phyloP scores from a whole-genome alignment of 2,329 filamentous ascomycete genomes.

The Calonectria montana region DNA sequence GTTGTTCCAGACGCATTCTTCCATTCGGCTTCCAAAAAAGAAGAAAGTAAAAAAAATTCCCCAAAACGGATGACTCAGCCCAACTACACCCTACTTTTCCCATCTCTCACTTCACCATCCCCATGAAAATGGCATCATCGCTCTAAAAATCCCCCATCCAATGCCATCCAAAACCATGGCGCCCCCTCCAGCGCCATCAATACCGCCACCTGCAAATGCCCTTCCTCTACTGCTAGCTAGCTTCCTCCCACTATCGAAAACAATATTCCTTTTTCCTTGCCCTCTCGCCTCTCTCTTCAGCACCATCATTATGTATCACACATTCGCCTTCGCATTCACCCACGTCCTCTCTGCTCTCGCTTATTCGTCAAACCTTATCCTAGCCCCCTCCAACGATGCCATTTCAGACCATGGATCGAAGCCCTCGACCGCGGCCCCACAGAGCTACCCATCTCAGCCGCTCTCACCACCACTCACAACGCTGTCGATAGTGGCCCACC shows the following conservation, averaged over 20 bases:
- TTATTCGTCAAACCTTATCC: not conserved
- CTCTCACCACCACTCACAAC: constrained; percentile 11
- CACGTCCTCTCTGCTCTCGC: not conserved
- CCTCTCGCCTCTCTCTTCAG: not conserved
- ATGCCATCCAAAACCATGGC: not conserved
- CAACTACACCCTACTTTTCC: not conserved
- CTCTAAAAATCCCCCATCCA: not conserved
- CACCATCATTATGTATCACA: not conserved
- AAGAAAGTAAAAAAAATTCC: not conserved
- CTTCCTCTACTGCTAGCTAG: not conserved
- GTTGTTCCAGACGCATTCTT: not conserved
- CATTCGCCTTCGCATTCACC: not conserved
- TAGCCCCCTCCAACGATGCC: not conserved
- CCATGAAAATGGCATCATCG: constrained; percentile 25
- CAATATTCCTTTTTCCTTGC: not conserved
- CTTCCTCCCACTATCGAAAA: not conserved
- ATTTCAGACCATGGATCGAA: not conserved
- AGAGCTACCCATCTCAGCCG: not conserved
- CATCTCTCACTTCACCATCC: constrained; percentile 16
- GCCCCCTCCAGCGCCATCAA: not conserved
- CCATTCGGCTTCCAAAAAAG: not conserved
- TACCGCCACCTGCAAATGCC: not conserved
- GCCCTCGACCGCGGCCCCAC: not conserved
- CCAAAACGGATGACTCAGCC: not conserved
- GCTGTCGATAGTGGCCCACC: not conserved